A percentile compares a stretch with the other conserved stretches of the same genome.
phyloP scores from a whole-genome alignment of 1,284 basidiomycete species.

The Stereum hirsutum region DNA sequence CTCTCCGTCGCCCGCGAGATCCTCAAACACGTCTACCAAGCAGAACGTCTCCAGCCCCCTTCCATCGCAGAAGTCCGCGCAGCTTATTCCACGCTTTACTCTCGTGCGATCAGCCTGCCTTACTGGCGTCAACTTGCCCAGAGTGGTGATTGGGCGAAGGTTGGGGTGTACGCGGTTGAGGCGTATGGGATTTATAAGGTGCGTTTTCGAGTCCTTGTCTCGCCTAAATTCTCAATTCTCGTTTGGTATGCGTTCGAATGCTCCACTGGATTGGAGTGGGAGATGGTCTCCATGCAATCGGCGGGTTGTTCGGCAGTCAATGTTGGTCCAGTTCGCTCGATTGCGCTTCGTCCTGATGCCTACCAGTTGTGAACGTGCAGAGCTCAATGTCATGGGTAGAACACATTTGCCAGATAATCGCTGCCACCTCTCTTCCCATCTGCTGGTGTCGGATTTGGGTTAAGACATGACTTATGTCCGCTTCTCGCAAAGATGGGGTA shows the following conservation, averaged over 20 bases:
- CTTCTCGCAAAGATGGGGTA: no score
- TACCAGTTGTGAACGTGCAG: neutral
- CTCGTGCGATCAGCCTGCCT: constrained; percentile 50
- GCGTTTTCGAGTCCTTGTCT: constrained; percentile 12
- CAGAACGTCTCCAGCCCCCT: constrained; percentile 83
- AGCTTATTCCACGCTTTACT: constrained; percentile 72
- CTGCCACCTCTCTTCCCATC: no score
- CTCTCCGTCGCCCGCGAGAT: constrained; percentile 77
- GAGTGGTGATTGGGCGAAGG: constrained; percentile 72
- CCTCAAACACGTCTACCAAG: constrained; percentile 85
- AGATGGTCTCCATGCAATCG: no score
- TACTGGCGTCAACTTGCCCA: constrained; percentile 67
- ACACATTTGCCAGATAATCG: no score
- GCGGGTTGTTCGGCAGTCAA: no score
- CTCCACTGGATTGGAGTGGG: no score
- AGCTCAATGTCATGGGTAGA: no score
- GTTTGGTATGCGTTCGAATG: no score
- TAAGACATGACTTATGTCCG: no score
- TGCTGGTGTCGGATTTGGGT: no score
- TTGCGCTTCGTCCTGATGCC: neutral
- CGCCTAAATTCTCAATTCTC: neutral
- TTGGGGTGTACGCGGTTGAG: constrained; percentile 84
- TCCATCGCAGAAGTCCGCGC: constrained; percentile 52
- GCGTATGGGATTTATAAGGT: constrained; percentile 85
- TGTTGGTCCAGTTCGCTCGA: no score